Conservation (phyloP, 192 early-diverging fungal species). For the Umbelopsis vinacea region DNA sequence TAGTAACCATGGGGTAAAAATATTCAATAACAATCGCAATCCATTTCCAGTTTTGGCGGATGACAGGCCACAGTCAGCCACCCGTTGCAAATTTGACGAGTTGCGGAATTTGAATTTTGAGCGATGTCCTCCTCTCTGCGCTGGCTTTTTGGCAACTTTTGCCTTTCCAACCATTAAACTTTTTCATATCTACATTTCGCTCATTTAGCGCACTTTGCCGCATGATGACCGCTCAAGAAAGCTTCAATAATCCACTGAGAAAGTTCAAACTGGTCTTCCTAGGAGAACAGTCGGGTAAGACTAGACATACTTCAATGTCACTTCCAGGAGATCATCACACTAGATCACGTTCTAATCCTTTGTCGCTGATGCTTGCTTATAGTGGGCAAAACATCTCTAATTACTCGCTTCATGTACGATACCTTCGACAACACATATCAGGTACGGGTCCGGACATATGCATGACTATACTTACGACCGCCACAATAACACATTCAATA, state of each 20-base stretch:
- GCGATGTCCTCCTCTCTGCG: neutral
- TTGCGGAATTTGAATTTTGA: slow-evolving; percentile 2
- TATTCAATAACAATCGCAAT: no score
- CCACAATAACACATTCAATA: slow-evolving; percentile 34
- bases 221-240: slow-evolving; percentile 23
- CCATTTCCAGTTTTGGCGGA: no score
- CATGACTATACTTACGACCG: neutral
- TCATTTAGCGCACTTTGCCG: slow-evolving; percentile 11
- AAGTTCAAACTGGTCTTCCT: slow-evolving; percentile 99
- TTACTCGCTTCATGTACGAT: slow-evolving; percentile 99
- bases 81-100: neutral
- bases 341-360: slow-evolving; percentile 3
- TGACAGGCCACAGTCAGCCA: neutral
- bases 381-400: slow-evolving; percentile 99
- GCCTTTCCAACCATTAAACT: slow-evolving; percentile 6
- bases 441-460: slow-evolving; percentile 37
- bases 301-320: neutral
- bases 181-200: slow-evolving; percentile 11
- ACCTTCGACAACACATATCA: slow-evolving; percentile 99
- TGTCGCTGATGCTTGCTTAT: slow-evolving; percentile 20
- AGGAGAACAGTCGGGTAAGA: slow-evolving; percentile 97
- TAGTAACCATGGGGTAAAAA: no score
- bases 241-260: slow-evolving; percentile 62
- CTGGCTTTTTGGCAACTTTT: slow-evolving; percentile 1
- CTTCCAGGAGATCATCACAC: slow-evolving; percentile 2